phyloP scores from a whole-genome alignment of 1,284 basidiomycete genomes.

The Trametes sp. region DNA sequence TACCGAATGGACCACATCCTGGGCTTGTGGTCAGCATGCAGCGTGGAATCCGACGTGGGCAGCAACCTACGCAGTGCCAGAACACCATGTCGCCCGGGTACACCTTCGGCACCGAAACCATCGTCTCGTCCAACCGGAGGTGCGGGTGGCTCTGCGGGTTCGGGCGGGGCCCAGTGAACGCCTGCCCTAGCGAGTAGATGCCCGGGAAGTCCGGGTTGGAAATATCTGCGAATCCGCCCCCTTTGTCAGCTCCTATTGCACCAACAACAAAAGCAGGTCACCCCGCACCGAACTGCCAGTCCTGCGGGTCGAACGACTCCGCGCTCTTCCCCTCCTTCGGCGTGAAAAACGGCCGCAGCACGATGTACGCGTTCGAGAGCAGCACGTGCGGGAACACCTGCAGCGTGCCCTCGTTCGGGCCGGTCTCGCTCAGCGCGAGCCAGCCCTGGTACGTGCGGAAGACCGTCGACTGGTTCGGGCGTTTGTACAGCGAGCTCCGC shows the following conservation, averaged over 20 bases:
- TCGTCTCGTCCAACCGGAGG: conserved; percentile 71
- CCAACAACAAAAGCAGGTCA: too few species aligned
- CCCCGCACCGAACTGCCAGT: conserved; percentile 73
- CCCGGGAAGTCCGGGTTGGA: conserved; percentile 67
- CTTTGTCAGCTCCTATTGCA: background rate
- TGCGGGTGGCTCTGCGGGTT: conserved; percentile 68
- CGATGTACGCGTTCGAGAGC: conserved; percentile 81
- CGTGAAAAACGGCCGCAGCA: conserved; percentile 86
- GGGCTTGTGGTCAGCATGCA: background rate
- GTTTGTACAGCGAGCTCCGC: conserved; percentile 64
- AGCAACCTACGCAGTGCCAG: conserved; percentile 74
- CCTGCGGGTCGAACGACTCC: conserved; percentile 59
- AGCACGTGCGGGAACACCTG: conserved; percentile 79
- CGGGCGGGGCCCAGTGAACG: conserved; percentile 61
- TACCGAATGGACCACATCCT: conserved; percentile 83
- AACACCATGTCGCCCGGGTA: conserved; percentile 86
- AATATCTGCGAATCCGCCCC: conserved; percentile 50
- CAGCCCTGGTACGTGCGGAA: conserved; percentile 88
- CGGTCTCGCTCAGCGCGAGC: conserved; percentile 76
- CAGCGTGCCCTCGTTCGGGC: conserved; percentile 80
- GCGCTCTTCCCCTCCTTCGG: conserved; percentile 50
- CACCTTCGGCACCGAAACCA: conserved; percentile 79
- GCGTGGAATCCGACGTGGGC: background rate
- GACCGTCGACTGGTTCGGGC: conserved; percentile 68
- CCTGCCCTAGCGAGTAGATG: conserved; percentile 50